Evolutionary conservation across 2,329 filamentous ascomycete species (phyloP).

Genomic region (Xylariaceae sp.): DNA sequence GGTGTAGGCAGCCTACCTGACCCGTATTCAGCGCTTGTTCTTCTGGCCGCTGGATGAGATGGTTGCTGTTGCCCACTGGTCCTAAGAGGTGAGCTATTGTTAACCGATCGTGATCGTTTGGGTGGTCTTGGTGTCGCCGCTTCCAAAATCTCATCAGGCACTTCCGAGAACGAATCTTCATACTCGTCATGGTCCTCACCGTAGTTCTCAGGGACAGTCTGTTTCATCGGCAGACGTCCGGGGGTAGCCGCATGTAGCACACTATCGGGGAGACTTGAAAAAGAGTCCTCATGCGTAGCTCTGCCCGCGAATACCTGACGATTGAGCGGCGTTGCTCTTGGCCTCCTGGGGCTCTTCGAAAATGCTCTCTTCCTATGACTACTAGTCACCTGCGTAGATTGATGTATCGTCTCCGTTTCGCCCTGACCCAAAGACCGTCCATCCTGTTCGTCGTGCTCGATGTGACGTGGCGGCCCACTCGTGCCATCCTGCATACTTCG

Average conservation of each 20-base stretch:
- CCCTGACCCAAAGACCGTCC: neutral
- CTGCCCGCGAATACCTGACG: slow-evolving; percentile 33
- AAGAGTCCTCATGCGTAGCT: slow-evolving; percentile 31
- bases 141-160: slow-evolving; percentile 47
- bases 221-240: slow-evolving; percentile 22
- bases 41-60: slow-evolving; percentile 26
- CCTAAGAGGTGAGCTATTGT: slow-evolving; percentile 4
- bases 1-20: slow-evolving; percentile 49
- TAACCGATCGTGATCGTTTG: slow-evolving; percentile 11
- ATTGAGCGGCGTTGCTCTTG: slow-evolving; percentile 31
- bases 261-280: slow-evolving; percentile 34
- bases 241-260: slow-evolving; percentile 31
- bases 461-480: slow-evolving; percentile 7
- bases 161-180: slow-evolving; percentile 56
- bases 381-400: slow-evolving; percentile 7
- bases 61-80: slow-evolving; percentile 10
- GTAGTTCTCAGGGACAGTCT: slow-evolving; percentile 12
- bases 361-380: slow-evolving; percentile 14
- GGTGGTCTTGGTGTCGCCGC: slow-evolving; percentile 43
- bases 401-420: neutral
- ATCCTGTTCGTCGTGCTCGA: slow-evolving; percentile 5
- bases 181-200: slow-evolving; percentile 36
- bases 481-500: slow-evolving; percentile 29
- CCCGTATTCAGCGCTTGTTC: slow-evolving; percentile 33
- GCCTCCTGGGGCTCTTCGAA: slow-evolving; percentile 34